Base-by-base conservation (phyloP, 352 stramenopile species). In the Blastocystis sp. region DNA sequence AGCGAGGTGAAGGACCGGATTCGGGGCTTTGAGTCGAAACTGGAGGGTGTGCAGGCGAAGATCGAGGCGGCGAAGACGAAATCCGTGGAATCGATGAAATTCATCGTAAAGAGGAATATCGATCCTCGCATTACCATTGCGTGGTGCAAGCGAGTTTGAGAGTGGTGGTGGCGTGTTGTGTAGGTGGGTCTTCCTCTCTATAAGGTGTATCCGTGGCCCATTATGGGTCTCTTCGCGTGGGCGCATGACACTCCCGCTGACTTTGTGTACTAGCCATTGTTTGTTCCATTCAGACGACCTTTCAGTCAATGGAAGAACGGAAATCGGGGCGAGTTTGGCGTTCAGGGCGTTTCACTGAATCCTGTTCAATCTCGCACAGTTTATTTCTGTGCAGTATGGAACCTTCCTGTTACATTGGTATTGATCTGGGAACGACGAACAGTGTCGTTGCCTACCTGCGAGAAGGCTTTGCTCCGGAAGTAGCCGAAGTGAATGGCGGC, bases 341-440 rank as follows among this genome's bases (percentile, higher is more conserved):
- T 0, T 34, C 28, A 34, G 48, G 48, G 48, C 48, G 64, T 71
- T 52, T 71, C 52, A 61, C 19, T 61, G 19, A 21, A 0, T 61
- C 52, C 10, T 61, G 0, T 34, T 34, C 28, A 34, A 34, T 34
- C 28, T 34, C 14, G 48, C 5, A 56, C 48, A 56, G 48, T 56
- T 56, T 56, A 56, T 56, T 56, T 14, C 1, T 56, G 5, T 7
- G 5, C 5, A 14, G 14, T 56, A 14, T 17, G 48, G 5, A 56
- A 56, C 5, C 5, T 14, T 14, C 7, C 41, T 53, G 60, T 69
- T 52, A 34, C 28, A 45, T 62, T 45, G 74, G 74, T 52, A 84
- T 84, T 52, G 74, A 84, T 43, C 14, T 84, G 41, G 74, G 74
- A 43, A 84, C 74, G 43, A 69, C 74, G 21, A 69, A 69, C 40